phyloP scores from a whole-genome alignment of 1,284 basidiomycete species.

The Rhodotorula glutinis region DNA sequence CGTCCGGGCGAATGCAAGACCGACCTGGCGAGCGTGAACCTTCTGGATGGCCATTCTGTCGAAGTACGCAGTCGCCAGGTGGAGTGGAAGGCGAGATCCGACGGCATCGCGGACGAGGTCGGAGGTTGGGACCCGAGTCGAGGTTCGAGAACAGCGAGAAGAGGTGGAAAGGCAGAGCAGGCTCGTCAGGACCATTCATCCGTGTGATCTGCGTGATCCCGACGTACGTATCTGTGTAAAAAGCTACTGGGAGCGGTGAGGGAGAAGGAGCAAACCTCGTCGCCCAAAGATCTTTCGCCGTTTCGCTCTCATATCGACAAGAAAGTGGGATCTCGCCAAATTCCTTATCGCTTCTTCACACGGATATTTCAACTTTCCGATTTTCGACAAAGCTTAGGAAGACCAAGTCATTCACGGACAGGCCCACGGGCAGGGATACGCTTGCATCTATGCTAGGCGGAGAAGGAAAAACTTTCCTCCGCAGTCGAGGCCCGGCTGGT shows the following conservation, averaged over 20 bases:
- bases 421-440: too few relatives aligned
- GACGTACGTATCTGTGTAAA: neutral
- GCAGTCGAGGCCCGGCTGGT: too few relatives aligned
- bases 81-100: neutral
- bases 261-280: neutral
- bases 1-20: neutral
- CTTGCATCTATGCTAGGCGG: too few relatives aligned
- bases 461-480: too few relatives aligned
- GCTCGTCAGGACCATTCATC: neutral
- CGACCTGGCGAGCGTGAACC: constrained; percentile 38
- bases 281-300: neutral
- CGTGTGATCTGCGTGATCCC: neutral
- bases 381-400: too few relatives aligned
- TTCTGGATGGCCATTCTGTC: constrained; percentile 26
- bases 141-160: neutral
- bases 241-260: neutral
- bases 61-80: too few relatives aligned
- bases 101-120: neutral
- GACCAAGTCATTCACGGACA: too few relatives aligned
- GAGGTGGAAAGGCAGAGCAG: neutral
- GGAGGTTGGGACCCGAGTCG: neutral
- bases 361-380: too few relatives aligned
- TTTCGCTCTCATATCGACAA: constrained; percentile 1
- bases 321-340: neutral
- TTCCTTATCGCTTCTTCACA: neutral